phyloP scores from a whole-genome alignment of 2,329 filamentous ascomycete species.

The Ustulina deusta region DNA sequence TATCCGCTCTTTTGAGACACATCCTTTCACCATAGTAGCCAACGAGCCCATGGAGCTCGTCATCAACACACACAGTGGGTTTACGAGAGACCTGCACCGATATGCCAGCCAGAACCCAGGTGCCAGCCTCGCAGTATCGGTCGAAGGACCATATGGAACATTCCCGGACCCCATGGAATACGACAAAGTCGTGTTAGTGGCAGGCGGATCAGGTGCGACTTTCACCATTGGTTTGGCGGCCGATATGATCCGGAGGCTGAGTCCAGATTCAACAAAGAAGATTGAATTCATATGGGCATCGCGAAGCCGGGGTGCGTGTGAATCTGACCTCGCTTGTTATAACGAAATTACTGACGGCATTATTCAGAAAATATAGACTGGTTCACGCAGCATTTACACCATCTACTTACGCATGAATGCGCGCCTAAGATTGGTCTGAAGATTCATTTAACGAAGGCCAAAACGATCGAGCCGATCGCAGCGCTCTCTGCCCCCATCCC shows the following conservation, averaged over 20 bases:
- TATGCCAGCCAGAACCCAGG: constrained; percentile 64
- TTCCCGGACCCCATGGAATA: constrained; percentile 64
- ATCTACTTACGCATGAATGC: constrained; percentile 54
- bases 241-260: constrained; percentile 59
- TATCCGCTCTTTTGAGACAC: constrained; percentile 68
- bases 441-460: constrained; percentile 54
- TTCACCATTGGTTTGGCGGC: constrained; percentile 66
- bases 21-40: constrained; percentile 72
- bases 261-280: constrained; percentile 52
- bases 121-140: constrained; percentile 61
- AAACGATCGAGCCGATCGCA: constrained; percentile 18
- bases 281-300: constrained; percentile 65
- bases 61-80: constrained; percentile 68
- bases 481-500: constrained; percentile 20
- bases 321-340: neutral
- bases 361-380: constrained; percentile 52
- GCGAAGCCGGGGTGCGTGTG: constrained; percentile 57
- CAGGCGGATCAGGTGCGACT: constrained; percentile 71
- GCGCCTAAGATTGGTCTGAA: constrained; percentile 55
- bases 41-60: constrained; percentile 68
- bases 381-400: constrained; percentile 56
- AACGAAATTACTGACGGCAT: constrained; percentile 28
- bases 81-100: constrained; percentile 67
- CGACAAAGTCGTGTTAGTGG: constrained; percentile 69
- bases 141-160: constrained; percentile 71